Conservation (phyloP, 2,329 filamentous ascomycete genomes). For the Moelleriella libera region DNA sequence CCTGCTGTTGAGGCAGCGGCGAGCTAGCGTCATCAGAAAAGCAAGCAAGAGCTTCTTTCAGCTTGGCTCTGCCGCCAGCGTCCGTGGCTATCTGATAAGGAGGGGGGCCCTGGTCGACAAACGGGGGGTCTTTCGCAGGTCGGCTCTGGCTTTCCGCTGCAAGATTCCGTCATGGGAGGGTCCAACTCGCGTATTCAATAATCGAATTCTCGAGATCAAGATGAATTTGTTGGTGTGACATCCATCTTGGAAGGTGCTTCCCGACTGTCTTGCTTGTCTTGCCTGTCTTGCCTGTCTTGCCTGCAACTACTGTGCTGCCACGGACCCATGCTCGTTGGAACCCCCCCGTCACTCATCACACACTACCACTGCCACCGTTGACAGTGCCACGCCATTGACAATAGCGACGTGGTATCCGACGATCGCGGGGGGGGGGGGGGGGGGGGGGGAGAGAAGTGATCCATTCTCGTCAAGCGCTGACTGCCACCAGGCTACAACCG, state of each 20-base stretch:
- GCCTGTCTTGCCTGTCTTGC: neutral
- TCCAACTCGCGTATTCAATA: neutral
- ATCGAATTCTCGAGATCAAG: neutral
- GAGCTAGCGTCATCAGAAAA: neutral
- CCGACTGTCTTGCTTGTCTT: neutral
- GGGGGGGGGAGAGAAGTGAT: neutral
- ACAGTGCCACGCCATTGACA: slow-evolving; percentile 4
- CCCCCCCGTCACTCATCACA: slow-evolving; percentile 1
- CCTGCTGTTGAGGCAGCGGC: neutral
- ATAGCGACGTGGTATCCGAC: slow-evolving; percentile 1
- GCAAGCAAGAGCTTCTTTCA: neutral
- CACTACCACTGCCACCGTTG: slow-evolving; percentile 3
- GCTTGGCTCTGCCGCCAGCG: neutral
- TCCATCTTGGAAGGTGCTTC: neutral
- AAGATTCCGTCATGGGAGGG: slow-evolving; percentile 7
- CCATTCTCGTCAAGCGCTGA: neutral
- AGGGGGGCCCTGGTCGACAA: neutral
- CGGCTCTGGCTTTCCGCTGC: slow-evolving; percentile 4
- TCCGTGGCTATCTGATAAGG: neutral
- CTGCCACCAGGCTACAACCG: neutral
- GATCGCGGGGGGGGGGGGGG: slow-evolving; percentile 1
- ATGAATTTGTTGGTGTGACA: slow-evolving; percentile 1
- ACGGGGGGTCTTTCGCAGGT: neutral
- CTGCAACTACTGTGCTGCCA: neutral
- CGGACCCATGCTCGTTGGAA: slow-evolving; percentile 5